These are phyloP conservation scores for Crithidia mellificae DNA, from an alignment of 208 protist species.

Conservation along the genomic window DNA sequence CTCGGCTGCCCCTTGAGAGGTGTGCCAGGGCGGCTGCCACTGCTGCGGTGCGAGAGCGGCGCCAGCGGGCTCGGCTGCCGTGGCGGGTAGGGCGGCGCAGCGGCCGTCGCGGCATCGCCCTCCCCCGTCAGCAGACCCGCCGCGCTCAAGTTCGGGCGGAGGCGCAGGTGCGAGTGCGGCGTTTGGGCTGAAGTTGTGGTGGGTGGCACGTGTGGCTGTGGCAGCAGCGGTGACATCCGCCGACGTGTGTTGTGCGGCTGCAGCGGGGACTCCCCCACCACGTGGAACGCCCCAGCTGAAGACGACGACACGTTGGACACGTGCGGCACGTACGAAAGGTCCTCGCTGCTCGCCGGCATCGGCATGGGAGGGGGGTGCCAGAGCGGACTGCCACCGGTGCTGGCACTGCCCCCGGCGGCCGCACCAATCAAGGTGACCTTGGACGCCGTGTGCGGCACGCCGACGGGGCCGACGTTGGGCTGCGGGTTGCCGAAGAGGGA, in stretches of 20 bases:
- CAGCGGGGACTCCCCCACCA: neutral
- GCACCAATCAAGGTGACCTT: neutral
- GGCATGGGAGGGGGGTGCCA: conserved; percentile 10
- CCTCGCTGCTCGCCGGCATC: conserved; percentile 1
- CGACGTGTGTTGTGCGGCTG: neutral
- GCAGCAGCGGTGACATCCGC: conserved; percentile 15
- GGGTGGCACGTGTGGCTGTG: neutral
- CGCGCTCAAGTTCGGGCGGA: neutral
- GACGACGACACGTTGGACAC: neutral
- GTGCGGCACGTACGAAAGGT: neutral
- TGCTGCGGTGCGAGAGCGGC: neutral
- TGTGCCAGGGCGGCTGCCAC: conserved; percentile 1
- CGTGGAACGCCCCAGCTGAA: neutral
- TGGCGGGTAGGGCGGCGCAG: neutral
- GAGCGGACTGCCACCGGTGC: conserved; percentile 1
- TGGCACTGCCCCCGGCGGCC: neutral
- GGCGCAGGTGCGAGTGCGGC: neutral
- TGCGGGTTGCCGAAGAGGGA: conserved; percentile 11
- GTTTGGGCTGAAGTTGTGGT: conserved; percentile 2
- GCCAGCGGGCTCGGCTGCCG: neutral
- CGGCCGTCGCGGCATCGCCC: neutral
- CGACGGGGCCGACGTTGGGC: neutral
- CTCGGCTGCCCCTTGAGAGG: neutral
- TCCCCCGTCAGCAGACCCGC: neutral
- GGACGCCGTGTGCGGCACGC: neutral